A percentile compares a stretch with the other conserved stretches of the same genome.
These are phyloP conservation scores for Silene conica DNA, from an alignment of 148 eudicot genomes.

Conservation along the genomic window DNA sequence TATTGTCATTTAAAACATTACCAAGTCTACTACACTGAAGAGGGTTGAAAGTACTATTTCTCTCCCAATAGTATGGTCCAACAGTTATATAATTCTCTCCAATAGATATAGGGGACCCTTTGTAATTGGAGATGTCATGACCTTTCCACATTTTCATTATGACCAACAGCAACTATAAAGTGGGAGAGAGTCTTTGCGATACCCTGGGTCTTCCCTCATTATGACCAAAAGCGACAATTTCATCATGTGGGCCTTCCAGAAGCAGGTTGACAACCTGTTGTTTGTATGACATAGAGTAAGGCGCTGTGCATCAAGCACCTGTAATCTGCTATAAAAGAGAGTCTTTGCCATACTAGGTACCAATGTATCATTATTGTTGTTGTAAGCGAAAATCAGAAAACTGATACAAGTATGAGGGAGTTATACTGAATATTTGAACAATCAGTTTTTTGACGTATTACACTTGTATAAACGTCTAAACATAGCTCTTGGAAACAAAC, in stretches of 20 bases:
- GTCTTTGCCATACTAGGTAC: not conserved
- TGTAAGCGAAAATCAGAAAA: not conserved
- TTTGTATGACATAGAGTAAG: not conserved
- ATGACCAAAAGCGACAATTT: no score
- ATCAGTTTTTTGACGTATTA: not conserved
- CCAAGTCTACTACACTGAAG: not conserved
- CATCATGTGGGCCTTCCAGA: not conserved
- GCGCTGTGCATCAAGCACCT: not conserved
- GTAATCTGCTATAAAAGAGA: not conserved
- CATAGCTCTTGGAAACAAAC: conserved; percentile 1
- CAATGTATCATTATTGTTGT: not conserved
- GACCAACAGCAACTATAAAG: not conserved
- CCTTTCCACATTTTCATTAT: not conserved
- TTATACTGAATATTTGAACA: conserved; percentile 5
- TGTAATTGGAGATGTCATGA: not conserved
- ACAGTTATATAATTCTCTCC: not conserved
- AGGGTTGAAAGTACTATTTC: not conserved
- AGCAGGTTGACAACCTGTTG: no score
- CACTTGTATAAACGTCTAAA: not conserved
- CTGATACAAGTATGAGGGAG: not conserved
- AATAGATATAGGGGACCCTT: not conserved
- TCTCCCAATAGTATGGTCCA: not conserved
- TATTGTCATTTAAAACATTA: not conserved
- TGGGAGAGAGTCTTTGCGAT: not conserved
- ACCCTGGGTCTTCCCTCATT: no score